Percentiles rank a stretch among this genome's conserved stretches.
These are phyloP conservation scores for Ophiocytium majus DNA, from an alignment of 352 stramenopile species.

Conservation along the genomic window DNA sequence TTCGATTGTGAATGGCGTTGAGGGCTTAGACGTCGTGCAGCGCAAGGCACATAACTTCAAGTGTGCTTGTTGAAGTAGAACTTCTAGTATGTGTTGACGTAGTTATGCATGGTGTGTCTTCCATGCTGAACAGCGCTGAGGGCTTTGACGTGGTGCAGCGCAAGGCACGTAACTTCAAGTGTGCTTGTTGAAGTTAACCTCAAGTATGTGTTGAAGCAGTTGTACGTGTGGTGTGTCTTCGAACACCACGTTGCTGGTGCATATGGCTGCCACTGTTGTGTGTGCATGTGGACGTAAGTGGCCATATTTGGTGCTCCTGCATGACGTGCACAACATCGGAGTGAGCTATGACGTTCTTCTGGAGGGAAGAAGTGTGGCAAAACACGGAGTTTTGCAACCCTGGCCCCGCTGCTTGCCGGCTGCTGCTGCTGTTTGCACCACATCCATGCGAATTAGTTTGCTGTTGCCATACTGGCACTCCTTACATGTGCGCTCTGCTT, in stretches of 20 bases:
- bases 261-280: too few species aligned
- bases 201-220: too few species aligned
- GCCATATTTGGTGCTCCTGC: too few species aligned
- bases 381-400: not conserved
- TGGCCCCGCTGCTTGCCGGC: not conserved
- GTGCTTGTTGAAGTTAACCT: slow-evolving; percentile 15
- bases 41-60: slow-evolving; percentile 65
- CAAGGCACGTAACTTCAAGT: slow-evolving; percentile 64
- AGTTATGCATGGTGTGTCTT: slow-evolving; percentile 72
- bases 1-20: slow-evolving; percentile 70
- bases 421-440: not conserved
- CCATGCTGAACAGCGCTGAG: slow-evolving; percentile 70
- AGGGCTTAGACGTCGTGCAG: slow-evolving; percentile 65
- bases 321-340: too few species aligned
- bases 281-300: too few species aligned
- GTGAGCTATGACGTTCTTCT: too few species aligned
- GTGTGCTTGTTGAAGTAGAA: too few species aligned
- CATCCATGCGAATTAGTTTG: not conserved
- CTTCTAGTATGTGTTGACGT: too few species aligned
- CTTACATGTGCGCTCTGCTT: not conserved
- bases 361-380: not conserved
- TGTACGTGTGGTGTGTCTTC: too few species aligned
- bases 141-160: slow-evolving; percentile 66
- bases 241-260: too few species aligned
- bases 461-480: not conserved